Percentiles rank a stretch among this genome's conserved stretches.
phyloP scores from a whole-genome alignment of 192 early-diverging fungal species.

The Backusella tarrabulga region DNA sequence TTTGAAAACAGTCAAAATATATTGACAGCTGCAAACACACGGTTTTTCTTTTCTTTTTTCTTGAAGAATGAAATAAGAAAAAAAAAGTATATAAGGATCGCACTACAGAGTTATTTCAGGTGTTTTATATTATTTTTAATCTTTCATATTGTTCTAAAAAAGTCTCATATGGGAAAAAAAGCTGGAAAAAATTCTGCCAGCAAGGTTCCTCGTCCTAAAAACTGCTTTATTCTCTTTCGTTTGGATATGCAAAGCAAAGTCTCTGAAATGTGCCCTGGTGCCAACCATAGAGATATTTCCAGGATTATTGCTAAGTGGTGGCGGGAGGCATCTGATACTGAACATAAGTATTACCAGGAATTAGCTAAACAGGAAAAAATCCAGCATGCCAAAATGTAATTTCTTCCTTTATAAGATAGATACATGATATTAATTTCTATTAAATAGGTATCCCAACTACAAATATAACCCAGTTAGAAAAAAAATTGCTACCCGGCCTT shows the following conservation, averaged over 20 bases:
- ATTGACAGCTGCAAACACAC: background rate
- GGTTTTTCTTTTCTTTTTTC: background rate
- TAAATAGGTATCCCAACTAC: conserved; percentile 23
- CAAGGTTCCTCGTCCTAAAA: conserved; percentile 49
- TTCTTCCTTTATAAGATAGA: background rate
- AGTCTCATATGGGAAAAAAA: background rate
- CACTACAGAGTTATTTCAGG: background rate
- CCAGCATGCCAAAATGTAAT: conserved; percentile 45
- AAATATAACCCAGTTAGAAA: conserved; percentile 18
- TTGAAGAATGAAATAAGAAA: background rate
- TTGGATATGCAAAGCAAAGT: conserved; percentile 57
- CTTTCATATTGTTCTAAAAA: background rate
- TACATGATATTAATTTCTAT: background rate
- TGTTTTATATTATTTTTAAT: background rate
- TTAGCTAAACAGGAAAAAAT: conserved; percentile 47
- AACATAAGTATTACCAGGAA: conserved; percentile 50
- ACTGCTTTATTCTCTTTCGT: conserved; percentile 67
- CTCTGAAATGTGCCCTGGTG: conserved; percentile 41
- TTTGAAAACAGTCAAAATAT: background rate
- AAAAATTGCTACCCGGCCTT: background rate
- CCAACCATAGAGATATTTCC: conserved; percentile 61
- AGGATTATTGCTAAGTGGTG: conserved; percentile 60
- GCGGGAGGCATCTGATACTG: conserved; percentile 46
- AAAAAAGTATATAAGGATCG: background rate
- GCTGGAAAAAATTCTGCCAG: background rate